Percentiles rank a stretch among this genome's conserved stretches.
These are phyloP conservation scores for Alternaria postmessia DNA, from an alignment of 2,329 filamentous ascomycete species.

Conservation along the genomic window DNA sequence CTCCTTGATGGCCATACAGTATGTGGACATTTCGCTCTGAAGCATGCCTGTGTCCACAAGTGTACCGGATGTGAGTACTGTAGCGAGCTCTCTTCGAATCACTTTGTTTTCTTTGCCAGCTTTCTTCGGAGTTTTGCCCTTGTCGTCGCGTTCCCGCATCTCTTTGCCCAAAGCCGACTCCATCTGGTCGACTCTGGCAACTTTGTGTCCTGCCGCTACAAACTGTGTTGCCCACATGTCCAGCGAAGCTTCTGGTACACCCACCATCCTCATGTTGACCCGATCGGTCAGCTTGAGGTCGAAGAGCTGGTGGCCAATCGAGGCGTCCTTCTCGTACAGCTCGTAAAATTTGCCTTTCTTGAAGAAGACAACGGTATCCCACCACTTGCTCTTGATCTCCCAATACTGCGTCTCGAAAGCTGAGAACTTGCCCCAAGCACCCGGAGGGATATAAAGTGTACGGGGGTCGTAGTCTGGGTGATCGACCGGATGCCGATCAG, in stretches of 20 bases:
- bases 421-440: constrained; percentile 83
- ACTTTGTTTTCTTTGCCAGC: constrained; percentile 78
- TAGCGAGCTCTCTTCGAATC: constrained; percentile 88
- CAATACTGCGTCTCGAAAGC: constrained; percentile 98
- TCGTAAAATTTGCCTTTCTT: constrained; percentile 99
- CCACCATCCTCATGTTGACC: constrained; percentile 99
- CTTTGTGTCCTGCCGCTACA: constrained; percentile 97
- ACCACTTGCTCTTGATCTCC: constrained; percentile 98
- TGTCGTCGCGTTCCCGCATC: constrained; percentile 88
- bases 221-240: constrained; percentile 98
- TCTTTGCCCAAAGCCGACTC: constrained; percentile 96
- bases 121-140: constrained; percentile 61
- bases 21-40: constrained; percentile 96
- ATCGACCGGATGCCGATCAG: constrained; percentile 77
- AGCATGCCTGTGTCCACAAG: constrained; percentile 96
- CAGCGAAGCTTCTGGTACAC: constrained; percentile 93
- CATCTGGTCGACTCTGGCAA: constrained; percentile 94
- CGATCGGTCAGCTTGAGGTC: constrained; percentile 97
- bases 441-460: constrained; percentile 87
- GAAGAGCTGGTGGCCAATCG: constrained; percentile 93
- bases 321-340: constrained; percentile 96
- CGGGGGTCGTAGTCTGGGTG: constrained; percentile 91
- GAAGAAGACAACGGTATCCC: constrained; percentile 98
- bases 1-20: constrained; percentile 90
- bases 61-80: constrained; percentile 89